Evolutionary conservation across 306 rosid genomes (phyloP).

Genomic region (Cicer judaicum): DNA sequence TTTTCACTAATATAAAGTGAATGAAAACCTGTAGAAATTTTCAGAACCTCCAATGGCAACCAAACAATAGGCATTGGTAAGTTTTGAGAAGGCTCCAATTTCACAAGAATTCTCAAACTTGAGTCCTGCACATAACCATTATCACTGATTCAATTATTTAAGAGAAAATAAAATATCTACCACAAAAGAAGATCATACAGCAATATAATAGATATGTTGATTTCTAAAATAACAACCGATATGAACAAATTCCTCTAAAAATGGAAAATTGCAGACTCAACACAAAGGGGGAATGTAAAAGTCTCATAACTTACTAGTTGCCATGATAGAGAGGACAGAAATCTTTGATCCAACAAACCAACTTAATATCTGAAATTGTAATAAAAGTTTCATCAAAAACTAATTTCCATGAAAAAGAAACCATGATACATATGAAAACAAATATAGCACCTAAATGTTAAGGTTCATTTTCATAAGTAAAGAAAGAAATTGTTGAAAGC

Average conservation of each 20-base stretch:
- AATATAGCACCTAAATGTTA: constrained; percentile 8
- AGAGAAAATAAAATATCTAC: neutral
- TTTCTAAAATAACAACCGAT: too few relatives aligned
- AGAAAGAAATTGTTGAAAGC: too few relatives aligned
- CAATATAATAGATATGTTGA: neutral
- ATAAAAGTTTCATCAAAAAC: too few relatives aligned
- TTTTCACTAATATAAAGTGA: neutral
- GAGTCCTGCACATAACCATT: constrained; percentile 56
- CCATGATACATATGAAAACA: constrained; percentile 7
- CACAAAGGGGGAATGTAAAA: neutral
- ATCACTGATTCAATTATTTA: constrained; percentile 5
- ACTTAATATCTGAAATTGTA: constrained; percentile 17
- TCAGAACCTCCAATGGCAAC: constrained; percentile 91
- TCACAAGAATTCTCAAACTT: constrained; percentile 87
- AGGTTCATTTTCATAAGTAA: too few relatives aligned
- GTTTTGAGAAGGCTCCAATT: constrained; percentile 83
- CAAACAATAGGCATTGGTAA: constrained; percentile 86
- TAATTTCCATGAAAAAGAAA: neutral
- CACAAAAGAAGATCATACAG: neutral
- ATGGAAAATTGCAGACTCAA: neutral
- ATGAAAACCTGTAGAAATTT: constrained; percentile 68
- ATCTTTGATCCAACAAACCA: constrained; percentile 23
- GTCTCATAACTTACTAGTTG: constrained; percentile 45
- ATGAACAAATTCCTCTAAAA: constrained; percentile 12
- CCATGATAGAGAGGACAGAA: constrained; percentile 40